phyloP scores from a whole-genome alignment of 371 early-diverging fungal species.

The Mucor velutinosus region DNA sequence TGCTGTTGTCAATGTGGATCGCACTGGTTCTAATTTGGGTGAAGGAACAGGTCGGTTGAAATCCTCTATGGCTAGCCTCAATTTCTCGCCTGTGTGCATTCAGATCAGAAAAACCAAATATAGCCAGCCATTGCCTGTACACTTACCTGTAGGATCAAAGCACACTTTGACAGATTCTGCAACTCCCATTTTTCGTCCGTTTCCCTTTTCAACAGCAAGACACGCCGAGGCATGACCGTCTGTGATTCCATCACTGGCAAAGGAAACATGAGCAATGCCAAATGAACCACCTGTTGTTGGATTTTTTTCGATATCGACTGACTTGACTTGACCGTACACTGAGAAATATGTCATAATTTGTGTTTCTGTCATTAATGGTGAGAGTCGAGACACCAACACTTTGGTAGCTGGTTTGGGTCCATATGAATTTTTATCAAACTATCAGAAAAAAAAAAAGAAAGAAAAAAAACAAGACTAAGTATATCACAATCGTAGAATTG shows the following conservation, averaged over 20 bases:
- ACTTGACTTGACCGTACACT: conserved; percentile 55
- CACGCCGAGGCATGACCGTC: conserved; percentile 41
- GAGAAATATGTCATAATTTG: conserved; percentile 55
- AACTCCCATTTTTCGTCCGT: conserved; percentile 59
- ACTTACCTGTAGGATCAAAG: conserved; percentile 59
- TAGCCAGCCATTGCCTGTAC: not conserved
- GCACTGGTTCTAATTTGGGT: not conserved
- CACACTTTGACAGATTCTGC: conserved; percentile 59
- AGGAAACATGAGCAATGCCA: conserved; percentile 58
- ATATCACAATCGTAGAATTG: not conserved
- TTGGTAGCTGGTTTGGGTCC: conserved; percentile 38
- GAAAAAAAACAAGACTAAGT: not conserved
- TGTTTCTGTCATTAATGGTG: conserved; percentile 45
- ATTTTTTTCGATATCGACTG: conserved; percentile 53
- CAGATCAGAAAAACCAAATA: not conserved
- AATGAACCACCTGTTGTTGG: conserved; percentile 58
- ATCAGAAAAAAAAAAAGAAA: not conserved
- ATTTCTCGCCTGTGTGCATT: conserved; percentile 9
- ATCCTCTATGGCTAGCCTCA: conserved; percentile 12
- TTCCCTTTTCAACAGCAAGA: conserved; percentile 60
- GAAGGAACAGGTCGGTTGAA: conserved; percentile 4
- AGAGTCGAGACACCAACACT: conserved; percentile 42
- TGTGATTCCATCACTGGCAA: conserved; percentile 34
- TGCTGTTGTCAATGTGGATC: not conserved
- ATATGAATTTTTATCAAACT: conserved; percentile 45